Percentiles rank a stretch among this genome's conserved stretches.
Evolutionary conservation across 306 rosid species (phyloP).

Genomic region (Mimosa pudica): DNA sequence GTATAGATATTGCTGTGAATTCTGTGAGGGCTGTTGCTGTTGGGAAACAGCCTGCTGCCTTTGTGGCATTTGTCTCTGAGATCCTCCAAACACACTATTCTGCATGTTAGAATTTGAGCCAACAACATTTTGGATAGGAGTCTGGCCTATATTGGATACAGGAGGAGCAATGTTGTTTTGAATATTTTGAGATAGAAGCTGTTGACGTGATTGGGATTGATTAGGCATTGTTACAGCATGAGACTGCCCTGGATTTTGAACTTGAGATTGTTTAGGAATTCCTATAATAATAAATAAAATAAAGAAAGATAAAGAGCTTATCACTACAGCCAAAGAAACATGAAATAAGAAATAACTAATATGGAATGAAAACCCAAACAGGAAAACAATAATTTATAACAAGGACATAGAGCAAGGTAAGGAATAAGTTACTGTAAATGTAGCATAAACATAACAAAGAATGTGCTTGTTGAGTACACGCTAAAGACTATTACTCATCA

Average conservation of each 20-base stretch:
- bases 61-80: slow-evolving; percentile 78
- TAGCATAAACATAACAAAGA: not conserved
- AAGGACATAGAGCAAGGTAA: not conserved
- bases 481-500: not conserved
- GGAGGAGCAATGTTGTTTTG: slow-evolving; percentile 60
- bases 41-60: slow-evolving; percentile 77
- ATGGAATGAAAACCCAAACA: not conserved
- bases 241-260: slow-evolving; percentile 71
- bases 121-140: slow-evolving; percentile 60
- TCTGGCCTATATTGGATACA: slow-evolving; percentile 61
- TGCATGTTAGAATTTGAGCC: slow-evolving; percentile 64
- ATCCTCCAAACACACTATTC: slow-evolving; percentile 56
- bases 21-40: slow-evolving; percentile 40
- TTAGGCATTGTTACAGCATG: slow-evolving; percentile 57
- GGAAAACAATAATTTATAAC: not conserved
- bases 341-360: not conserved
- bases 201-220: slow-evolving; percentile 74
- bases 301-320: slow-evolving; percentile 3
- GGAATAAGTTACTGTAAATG: not conserved
- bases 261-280: slow-evolving; percentile 58
- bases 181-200: slow-evolving; percentile 65
- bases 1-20: no score
- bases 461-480: not conserved
- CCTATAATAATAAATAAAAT: slow-evolving; percentile 41
- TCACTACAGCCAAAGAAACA: slow-evolving; percentile 20